phyloP scores from a whole-genome alignment of 1,139 yeast species.

The Taiozyma onychis region DNA sequence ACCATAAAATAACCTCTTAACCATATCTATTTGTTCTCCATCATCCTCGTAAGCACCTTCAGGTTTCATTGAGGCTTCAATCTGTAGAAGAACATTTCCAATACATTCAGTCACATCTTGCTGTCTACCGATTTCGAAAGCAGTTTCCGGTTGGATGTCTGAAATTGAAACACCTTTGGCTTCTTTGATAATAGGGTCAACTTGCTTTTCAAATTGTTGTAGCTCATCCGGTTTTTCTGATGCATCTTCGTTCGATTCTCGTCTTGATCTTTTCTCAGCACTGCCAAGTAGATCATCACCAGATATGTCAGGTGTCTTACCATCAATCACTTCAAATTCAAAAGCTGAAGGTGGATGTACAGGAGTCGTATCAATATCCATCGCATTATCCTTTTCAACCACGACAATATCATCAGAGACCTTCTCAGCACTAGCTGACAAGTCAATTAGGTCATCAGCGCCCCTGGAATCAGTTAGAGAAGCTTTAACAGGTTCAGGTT shows the following conservation, averaged over 20 bases:
- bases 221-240: conserved; percentile 6
- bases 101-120: conserved; percentile 98
- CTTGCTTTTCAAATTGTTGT: conserved; percentile 1
- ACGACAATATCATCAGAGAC: conserved; percentile 15
- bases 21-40: conserved; percentile 76
- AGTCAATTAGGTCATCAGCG: conserved; percentile 5
- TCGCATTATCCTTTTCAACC: conserved; percentile 7
- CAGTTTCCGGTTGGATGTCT: conserved; percentile 61
- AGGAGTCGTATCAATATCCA: conserved; percentile 4
- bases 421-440: neutral
- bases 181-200: conserved; percentile 1
- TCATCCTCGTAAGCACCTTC: conserved; percentile 51
- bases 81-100: conserved; percentile 87
- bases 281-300: neutral
- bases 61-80: conserved; percentile 86
- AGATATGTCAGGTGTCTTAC: neutral
- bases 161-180: conserved; percentile 39
- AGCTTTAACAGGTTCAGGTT: neutral
- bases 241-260: conserved; percentile 3
- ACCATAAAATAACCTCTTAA: conserved; percentile 80
- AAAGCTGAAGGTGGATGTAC: neutral
- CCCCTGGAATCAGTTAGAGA: neutral
- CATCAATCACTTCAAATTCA: neutral
- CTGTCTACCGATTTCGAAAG: conserved; percentile 81
- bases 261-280: neutral